phyloP scores from a whole-genome alignment of 495 filamentous ascomycete species.

The Xylaria cubensis region DNA sequence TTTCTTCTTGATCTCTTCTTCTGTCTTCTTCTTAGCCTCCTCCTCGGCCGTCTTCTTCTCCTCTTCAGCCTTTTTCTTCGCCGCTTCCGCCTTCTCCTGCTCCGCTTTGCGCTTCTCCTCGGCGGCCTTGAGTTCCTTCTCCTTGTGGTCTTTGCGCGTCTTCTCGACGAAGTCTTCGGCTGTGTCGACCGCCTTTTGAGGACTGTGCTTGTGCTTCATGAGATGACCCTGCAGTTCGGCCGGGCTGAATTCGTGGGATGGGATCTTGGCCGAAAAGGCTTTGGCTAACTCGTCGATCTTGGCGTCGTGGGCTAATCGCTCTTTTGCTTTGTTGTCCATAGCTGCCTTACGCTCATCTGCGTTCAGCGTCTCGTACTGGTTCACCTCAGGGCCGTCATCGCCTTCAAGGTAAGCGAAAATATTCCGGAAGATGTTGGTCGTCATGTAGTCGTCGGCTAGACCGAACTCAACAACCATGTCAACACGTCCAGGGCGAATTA shows the following conservation, averaged over 20 bases:
- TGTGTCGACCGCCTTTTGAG: conserved; percentile 63
- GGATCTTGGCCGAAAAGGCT: conserved; percentile 67
- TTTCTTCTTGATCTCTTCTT: conserved; percentile 28
- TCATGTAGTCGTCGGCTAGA: conserved; percentile 56
- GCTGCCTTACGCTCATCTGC: conserved; percentile 47
- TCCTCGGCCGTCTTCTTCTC: conserved; percentile 38
- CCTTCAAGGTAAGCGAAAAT: conserved; percentile 56
- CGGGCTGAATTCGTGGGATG: conserved; percentile 69
- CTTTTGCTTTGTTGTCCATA: conserved; percentile 41
- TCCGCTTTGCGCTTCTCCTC: conserved; percentile 51
- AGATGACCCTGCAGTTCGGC: conserved; percentile 83
- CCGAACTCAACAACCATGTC: conserved; percentile 76
- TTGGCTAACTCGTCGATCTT: conserved; percentile 48
- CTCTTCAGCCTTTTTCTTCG: conserved; percentile 42
- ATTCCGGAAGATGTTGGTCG: conserved; percentile 52
- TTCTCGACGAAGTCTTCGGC: conserved; percentile 64
- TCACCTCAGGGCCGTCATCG: conserved; percentile 40
- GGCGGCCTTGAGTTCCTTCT: conserved; percentile 58
- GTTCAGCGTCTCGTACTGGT: conserved; percentile 22
- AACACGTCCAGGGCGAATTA: conserved; percentile 78
- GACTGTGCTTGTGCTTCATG: conserved; percentile 69
- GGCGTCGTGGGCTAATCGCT: conserved; percentile 46
- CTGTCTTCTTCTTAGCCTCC: conserved; percentile 32
- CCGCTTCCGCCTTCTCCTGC: conserved; percentile 42
- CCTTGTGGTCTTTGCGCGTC: conserved; percentile 63